Evolutionary conservation across 495 filamentous ascomycete species (phyloP).

Genomic region (Wilcoxina mikolae): DNA sequence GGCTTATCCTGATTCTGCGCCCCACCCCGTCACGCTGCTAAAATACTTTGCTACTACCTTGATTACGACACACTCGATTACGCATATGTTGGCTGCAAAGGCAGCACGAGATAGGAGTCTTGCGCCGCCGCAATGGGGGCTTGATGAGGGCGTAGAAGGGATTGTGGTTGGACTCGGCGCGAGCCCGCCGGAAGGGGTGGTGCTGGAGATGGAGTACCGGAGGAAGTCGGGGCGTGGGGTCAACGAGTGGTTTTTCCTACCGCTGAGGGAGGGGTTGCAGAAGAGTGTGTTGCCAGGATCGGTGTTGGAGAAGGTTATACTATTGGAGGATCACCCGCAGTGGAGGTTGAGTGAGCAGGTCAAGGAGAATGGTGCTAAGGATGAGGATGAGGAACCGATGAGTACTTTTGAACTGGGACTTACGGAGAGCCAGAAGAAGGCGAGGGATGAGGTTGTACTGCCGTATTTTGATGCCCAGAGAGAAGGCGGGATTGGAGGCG

Average conservation of each 20-base stretch:
- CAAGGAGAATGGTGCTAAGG: constrained; percentile 26
- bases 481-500: constrained; percentile 56
- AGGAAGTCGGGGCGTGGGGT: constrained; percentile 65
- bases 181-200: constrained; percentile 41
- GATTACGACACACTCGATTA: constrained; percentile 44
- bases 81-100: constrained; percentile 53
- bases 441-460: constrained; percentile 74
- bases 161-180: constrained; percentile 16
- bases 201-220: constrained; percentile 74
- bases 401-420: constrained; percentile 72
- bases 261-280: constrained; percentile 19
- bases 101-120: constrained; percentile 53
- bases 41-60: constrained; percentile 56
- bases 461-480: constrained; percentile 94
- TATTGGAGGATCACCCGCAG: constrained; percentile 64
- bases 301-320: constrained; percentile 38
- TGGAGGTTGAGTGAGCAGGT: constrained; percentile 39
- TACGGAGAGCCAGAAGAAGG: constrained; percentile 75
- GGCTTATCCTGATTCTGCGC: constrained; percentile 42
- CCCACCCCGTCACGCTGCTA: constrained; percentile 46
- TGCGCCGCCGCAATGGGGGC: constrained; percentile 57
- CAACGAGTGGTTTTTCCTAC: constrained; percentile 60
- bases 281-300: constrained; percentile 13
- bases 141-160: constrained; percentile 48
- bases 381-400: constrained; percentile 40